These are phyloP conservation scores for Dalechampia spathulata DNA, from an alignment of 441 rosid species.

Conservation along the genomic window DNA sequence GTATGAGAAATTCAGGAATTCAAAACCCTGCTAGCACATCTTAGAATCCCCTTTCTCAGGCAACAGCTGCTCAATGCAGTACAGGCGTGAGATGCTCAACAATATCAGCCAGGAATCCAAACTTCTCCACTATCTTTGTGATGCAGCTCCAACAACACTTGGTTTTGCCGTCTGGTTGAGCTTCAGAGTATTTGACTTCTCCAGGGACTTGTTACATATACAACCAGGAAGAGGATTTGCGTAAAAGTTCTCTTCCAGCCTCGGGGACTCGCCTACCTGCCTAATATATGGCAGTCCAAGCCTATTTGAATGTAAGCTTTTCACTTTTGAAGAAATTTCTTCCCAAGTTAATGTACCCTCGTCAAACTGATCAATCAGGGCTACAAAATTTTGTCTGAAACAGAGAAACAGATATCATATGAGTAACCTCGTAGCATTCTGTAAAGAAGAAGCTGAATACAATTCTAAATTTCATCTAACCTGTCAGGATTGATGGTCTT, in stretches of 20 bases:
- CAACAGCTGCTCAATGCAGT: slow-evolving; percentile 14
- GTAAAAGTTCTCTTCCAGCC: slow-evolving; percentile 85
- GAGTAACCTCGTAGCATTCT: neutral
- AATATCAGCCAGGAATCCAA: slow-evolving; percentile 5
- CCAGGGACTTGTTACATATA: slow-evolving; percentile 48
- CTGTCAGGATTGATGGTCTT: slow-evolving; percentile 88
- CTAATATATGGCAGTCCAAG: slow-evolving; percentile 68
- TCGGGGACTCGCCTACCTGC: slow-evolving; percentile 52
- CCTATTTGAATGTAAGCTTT: slow-evolving; percentile 52
- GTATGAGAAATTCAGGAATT: slow-evolving; percentile 7
- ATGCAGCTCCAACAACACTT: slow-evolving; percentile 16
- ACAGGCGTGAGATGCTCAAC: slow-evolving; percentile 1
- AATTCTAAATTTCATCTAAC: slow-evolving; percentile 20
- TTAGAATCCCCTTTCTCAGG: neutral
- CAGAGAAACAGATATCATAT: slow-evolving; percentile 7
- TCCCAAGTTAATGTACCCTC: slow-evolving; percentile 59
- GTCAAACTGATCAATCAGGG: slow-evolving; percentile 64
- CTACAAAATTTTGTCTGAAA: slow-evolving; percentile 63
- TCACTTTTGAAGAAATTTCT: slow-evolving; percentile 62
- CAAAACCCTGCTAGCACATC: slow-evolving; percentile 17
- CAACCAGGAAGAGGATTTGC: slow-evolving; percentile 92
- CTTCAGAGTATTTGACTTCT: slow-evolving; percentile 17
- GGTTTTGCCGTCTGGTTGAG: slow-evolving; percentile 11
- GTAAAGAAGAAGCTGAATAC: neutral
- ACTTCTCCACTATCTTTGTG: slow-evolving; percentile 25